Evolutionary conservation across 23 red algal species (phyloP), one percentile per base, ranked within the genome.

Genomic region (Gracilaria domingensis): DNA sequence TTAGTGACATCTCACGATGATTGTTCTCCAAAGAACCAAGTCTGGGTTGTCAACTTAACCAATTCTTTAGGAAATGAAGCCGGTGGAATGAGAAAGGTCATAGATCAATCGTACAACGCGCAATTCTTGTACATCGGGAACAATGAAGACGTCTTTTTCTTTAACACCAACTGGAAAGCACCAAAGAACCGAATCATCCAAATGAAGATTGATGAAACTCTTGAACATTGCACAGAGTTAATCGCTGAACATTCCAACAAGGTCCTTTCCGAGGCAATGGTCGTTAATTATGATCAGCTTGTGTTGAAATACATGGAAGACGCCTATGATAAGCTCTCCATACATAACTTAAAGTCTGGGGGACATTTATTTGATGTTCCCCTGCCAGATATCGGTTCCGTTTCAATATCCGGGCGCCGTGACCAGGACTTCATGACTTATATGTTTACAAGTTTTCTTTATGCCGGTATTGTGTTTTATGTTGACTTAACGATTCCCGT

Each of bases 381-480:
- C 13, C 57, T 88, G 30, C 85, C 93, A 12, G 93, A 87, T 28
- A 66, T 86, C 28, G 93, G 93, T 12, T 89, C 79, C 47, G 86
- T 95, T 58, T 85, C 84, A 30, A 65, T 95, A 35, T 58, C 79
- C 13, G 86, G 69, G 1, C 50, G 67, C 28, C 57, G 93, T 47
- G 78, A 89, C 75, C 57, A 95, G 33, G 79, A 79, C 66, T 84
- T 85, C 44, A 45, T 95, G 39, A 86, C 88, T 16, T 95, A 90
- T 62, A 85, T 86, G 81, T 95, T 95, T 69, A 83, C 84, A 55
- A 90, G 85, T 35, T 95, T 95, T 77, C 75, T 95, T 24, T 87
- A 95, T 42, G 85, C 93, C 1, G 93, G 93, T 39, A 83, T 75
- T 61, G 86, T 95, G 12, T 90, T 73, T 57, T 89, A 91, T 28